Conservation (phyloP, 176 grass and related monocot species). For the Eragrostis curvula region DNA sequence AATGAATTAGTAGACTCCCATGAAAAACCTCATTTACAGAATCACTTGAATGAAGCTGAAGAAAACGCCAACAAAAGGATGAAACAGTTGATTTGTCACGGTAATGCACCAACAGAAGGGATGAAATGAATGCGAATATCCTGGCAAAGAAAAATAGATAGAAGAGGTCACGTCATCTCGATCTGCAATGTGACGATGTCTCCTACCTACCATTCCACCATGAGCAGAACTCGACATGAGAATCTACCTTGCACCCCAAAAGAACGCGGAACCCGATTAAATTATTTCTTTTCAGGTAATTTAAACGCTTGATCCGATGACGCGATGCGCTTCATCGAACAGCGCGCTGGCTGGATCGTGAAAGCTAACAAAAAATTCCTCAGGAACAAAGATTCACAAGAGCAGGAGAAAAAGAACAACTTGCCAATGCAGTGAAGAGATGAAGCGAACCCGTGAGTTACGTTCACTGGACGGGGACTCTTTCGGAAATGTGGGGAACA, state of each 20-base stretch:
- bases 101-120: slow-evolving; percentile 6
- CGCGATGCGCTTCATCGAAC: slow-evolving; percentile 7
- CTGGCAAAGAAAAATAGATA: slow-evolving; percentile 20
- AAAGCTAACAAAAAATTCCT: slow-evolving; percentile 3
- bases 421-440: not conserved
- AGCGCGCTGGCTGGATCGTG: not conserved
- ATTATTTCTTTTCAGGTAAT: not conserved
- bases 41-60: not conserved
- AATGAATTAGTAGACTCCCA: not conserved
- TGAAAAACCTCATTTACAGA: not conserved
- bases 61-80: not conserved
- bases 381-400: not conserved
- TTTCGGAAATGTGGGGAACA: not conserved
- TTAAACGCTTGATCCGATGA: slow-evolving; percentile 24
- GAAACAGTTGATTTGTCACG: slow-evolving; percentile 17
- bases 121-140: slow-evolving; percentile 30
- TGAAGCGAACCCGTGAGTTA: not conserved
- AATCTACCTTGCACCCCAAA: slow-evolving; percentile 36
- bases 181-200: slow-evolving; percentile 53
- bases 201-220: slow-evolving; percentile 49
- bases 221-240: slow-evolving; percentile 9
- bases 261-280: slow-evolving; percentile 10
- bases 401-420: not conserved
- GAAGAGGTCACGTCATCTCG: slow-evolving; percentile 54
- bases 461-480: not conserved